These are phyloP conservation scores for Oemleria cerasiformis DNA, from an alignment of 306 rosid species.

Conservation along the genomic window DNA sequence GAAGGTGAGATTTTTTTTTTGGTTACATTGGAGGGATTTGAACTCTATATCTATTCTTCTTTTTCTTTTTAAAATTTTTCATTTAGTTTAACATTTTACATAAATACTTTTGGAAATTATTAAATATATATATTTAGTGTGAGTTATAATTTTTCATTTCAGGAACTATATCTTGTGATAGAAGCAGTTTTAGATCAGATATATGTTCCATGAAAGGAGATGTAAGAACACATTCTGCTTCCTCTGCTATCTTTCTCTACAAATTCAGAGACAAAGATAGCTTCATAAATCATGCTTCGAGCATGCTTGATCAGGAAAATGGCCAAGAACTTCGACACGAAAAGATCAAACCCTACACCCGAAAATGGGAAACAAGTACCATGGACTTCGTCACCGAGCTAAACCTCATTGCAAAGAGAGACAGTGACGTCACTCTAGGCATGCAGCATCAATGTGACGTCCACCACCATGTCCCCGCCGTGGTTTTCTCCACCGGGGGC, in stretches of 20 bases:
- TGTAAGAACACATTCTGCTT: constrained; percentile 57
- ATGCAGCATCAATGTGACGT: constrained; percentile 51
- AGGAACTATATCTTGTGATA: constrained; percentile 81
- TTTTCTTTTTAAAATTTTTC: neutral
- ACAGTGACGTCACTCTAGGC: constrained; percentile 13
- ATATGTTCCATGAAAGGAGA: constrained; percentile 87
- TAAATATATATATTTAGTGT: neutral
- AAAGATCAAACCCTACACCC: constrained; percentile 70
- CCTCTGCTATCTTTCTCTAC: constrained; percentile 70
- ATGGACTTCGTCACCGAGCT: constrained; percentile 73
- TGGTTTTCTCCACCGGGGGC: constrained; percentile 90
- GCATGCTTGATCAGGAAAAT: neutral
- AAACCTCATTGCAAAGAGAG: constrained; percentile 47
- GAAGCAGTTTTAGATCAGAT: constrained; percentile 80
- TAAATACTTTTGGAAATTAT: neutral
- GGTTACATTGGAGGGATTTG: too few species aligned
- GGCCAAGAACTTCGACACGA: constrained; percentile 44
- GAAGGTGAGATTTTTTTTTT: too few species aligned
- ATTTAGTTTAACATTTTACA: neutral
- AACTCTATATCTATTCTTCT: neutral
- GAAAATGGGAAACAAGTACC: constrained; percentile 82
- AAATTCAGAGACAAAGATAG: constrained; percentile 2
- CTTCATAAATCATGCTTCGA: constrained; percentile 15
- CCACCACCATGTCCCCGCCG: constrained; percentile 70
- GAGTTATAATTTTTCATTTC: too few species aligned